A percentile compares a stretch with the other conserved stretches of the same genome.
Conservation (phyloP, 2,329 filamentous ascomycete species). For the Penicillium sp. region DNA sequence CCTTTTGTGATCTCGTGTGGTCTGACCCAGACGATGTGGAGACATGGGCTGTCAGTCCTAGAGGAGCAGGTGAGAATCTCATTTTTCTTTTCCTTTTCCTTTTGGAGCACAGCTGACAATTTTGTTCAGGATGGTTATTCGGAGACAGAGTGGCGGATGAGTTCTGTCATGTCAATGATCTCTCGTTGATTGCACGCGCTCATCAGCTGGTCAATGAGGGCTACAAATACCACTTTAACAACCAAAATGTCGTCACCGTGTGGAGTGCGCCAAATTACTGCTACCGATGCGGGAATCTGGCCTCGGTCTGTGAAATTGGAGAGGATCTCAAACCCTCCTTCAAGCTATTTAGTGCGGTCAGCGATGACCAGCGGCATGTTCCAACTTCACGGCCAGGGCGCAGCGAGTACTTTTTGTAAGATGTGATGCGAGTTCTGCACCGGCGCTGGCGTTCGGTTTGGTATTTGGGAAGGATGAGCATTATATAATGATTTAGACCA, state of each 20-base stretch:
- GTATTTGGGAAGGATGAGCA: slow-evolving; percentile 25
- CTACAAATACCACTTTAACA: slow-evolving; percentile 89
- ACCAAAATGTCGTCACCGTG: slow-evolving; percentile 86
- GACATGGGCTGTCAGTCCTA: slow-evolving; percentile 67
- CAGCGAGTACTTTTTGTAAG: slow-evolving; percentile 51
- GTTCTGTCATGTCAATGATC: slow-evolving; percentile 74
- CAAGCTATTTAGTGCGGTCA: slow-evolving; percentile 54
- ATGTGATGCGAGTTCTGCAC: slow-evolving; percentile 31
- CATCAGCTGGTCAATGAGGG: slow-evolving; percentile 76
- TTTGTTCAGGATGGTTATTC: slow-evolving; percentile 55
- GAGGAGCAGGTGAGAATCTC: slow-evolving; percentile 60
- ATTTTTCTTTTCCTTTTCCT: slow-evolving; percentile 21
- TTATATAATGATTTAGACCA: slow-evolving; percentile 41
- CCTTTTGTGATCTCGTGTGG: slow-evolving; percentile 76
- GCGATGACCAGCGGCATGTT: slow-evolving; percentile 49
- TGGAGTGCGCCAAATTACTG: slow-evolving; percentile 89
- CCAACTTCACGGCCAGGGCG: slow-evolving; percentile 46
- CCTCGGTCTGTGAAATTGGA: slow-evolving; percentile 83
- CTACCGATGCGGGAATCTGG: slow-evolving; percentile 94
- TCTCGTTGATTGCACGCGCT: slow-evolving; percentile 69
- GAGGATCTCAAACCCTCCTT: slow-evolving; percentile 86
- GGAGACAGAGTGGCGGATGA: slow-evolving; percentile 72
- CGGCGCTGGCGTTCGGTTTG: slow-evolving; percentile 37
- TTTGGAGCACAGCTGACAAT: slow-evolving; percentile 35
- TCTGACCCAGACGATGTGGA: slow-evolving; percentile 71